A percentile compares a stretch with the other conserved stretches of the same genome.
Conservation (phyloP, 306 rosid genomes). For the Oemleria cerasiformis region DNA sequence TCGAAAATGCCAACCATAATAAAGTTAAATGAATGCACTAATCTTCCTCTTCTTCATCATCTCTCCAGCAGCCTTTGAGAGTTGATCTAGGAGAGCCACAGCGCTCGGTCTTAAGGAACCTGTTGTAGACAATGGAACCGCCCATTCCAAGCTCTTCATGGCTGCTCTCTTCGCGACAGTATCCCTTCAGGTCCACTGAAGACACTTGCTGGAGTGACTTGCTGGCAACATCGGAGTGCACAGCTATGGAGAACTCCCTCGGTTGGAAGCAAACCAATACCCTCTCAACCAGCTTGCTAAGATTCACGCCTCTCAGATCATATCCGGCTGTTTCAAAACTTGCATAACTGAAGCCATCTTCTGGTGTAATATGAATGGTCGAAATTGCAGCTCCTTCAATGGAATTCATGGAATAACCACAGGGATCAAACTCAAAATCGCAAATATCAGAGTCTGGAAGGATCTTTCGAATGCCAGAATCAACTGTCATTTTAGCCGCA, state of each 20-base stretch:
- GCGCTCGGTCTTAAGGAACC: slow-evolving; percentile 30
- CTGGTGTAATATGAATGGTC: slow-evolving; percentile 53
- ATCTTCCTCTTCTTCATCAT: slow-evolving; percentile 58
- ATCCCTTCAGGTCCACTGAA: slow-evolving; percentile 50
- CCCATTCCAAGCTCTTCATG: slow-evolving; percentile 54
- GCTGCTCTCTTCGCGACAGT: slow-evolving; percentile 53
- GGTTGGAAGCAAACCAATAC: slow-evolving; percentile 58
- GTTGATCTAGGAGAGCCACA: slow-evolving; percentile 68
- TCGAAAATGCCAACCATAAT: slow-evolving; percentile 11
- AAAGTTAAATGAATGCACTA: slow-evolving; percentile 18
- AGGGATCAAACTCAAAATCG: slow-evolving; percentile 65
- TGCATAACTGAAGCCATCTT: slow-evolving; percentile 63
- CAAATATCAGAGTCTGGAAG: slow-evolving; percentile 62
- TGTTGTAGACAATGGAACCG: slow-evolving; percentile 52
- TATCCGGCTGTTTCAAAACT: slow-evolving; percentile 70
- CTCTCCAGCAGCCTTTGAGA: slow-evolving; percentile 62
- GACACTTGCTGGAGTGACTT: slow-evolving; percentile 38
- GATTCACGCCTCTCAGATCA: slow-evolving; percentile 32
- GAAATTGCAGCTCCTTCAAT: slow-evolving; percentile 59
- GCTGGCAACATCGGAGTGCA: slow-evolving; percentile 40
- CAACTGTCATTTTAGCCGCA: slow-evolving; percentile 47
- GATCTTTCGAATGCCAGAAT: slow-evolving; percentile 62
- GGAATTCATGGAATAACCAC: slow-evolving; percentile 71
- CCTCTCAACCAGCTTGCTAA: slow-evolving; percentile 40
- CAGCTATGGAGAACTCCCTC: slow-evolving; percentile 52